Evolutionary conservation across 2,329 filamentous ascomycete species (phyloP).

Genomic region (Cytospora leucostoma): DNA sequence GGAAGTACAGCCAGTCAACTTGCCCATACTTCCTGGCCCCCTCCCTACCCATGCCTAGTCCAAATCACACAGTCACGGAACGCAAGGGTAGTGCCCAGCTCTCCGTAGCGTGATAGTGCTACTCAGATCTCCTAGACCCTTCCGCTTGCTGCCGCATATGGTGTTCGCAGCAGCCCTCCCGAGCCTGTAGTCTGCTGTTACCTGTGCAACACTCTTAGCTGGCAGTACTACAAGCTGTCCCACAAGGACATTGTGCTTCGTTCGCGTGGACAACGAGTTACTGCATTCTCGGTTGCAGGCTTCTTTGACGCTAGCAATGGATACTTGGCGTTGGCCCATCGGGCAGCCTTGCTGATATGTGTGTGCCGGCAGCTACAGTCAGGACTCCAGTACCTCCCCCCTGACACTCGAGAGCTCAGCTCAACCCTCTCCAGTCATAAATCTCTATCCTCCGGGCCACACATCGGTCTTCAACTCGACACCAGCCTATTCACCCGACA

Average conservation of each 20-base stretch:
- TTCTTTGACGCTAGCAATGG: conserved; percentile 27
- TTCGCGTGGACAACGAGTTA: conserved; percentile 31
- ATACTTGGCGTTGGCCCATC: conserved; percentile 29
- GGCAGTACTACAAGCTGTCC: conserved; percentile 46
- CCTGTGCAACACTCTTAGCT: conserved; percentile 47
- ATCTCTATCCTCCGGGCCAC: conserved; percentile 49
- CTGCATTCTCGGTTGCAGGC: conserved; percentile 32
- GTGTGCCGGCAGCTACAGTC: conserved; percentile 51
- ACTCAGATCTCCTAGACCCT: conserved; percentile 24
- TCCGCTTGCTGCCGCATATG: conserved; percentile 29
- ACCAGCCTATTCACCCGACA: conserved; percentile 53
- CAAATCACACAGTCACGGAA: conserved; percentile 14
- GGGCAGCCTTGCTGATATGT: conserved; percentile 35
- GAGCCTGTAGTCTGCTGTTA: conserved; percentile 42
- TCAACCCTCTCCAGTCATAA: conserved; percentile 52
- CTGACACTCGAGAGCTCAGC: conserved; percentile 55
- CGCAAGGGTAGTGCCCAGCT: conserved; percentile 27
- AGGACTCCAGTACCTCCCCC: conserved; percentile 54
- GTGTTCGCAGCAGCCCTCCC: conserved; percentile 40
- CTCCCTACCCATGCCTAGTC: conserved; percentile 11
- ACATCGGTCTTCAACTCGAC: conserved; percentile 48
- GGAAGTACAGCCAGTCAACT: conserved; percentile 21
- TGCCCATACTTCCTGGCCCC: conserved; percentile 4
- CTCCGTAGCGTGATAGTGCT: conserved; percentile 22
- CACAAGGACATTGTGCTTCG: conserved; percentile 29